A percentile compares a stretch with the other conserved stretches of the same genome.
These are phyloP conservation scores for Coelastrella sp. DNA, from an alignment of 139 green algal species.

Conservation along the genomic window DNA sequence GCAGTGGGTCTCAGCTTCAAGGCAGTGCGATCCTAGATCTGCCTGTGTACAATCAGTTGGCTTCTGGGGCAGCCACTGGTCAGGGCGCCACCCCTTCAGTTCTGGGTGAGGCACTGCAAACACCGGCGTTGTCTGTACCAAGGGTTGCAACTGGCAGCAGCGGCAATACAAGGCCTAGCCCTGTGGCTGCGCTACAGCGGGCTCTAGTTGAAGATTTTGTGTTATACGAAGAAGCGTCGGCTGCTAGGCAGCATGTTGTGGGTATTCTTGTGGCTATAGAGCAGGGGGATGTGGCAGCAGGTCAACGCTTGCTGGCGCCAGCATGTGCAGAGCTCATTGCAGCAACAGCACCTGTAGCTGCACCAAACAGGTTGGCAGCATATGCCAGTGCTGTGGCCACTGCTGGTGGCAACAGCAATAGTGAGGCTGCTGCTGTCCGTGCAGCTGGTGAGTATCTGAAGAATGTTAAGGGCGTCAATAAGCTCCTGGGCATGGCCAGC, in stretches of 20 bases:
- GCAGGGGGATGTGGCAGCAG: constrained; percentile 27
- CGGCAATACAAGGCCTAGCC: background rate
- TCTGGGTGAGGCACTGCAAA: no score
- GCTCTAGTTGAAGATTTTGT: constrained; percentile 52
- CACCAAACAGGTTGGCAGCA: constrained; percentile 2
- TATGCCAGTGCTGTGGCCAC: background rate
- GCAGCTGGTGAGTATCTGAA: background rate
- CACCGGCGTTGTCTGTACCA: no score
- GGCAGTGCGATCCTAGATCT: background rate
- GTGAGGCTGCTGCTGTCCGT: background rate
- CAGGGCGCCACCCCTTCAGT: no score
- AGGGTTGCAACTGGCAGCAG: background rate
- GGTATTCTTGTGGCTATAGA: constrained; percentile 43
- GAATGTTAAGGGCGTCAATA: background rate
- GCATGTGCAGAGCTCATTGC: constrained; percentile 33
- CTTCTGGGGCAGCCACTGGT: background rate
- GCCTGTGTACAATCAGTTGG: background rate
- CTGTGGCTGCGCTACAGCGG: constrained; percentile 2
- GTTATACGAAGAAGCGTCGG: constrained; percentile 44
- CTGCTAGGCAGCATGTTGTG: constrained; percentile 49
- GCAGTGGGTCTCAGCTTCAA: background rate
- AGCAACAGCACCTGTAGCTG: constrained; percentile 28
- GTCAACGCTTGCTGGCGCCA: constrained; percentile 33
- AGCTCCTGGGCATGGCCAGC: constrained; percentile 37
- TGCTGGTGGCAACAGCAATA: background rate